These are phyloP conservation scores for Xylaria telfairii DNA, from an alignment of 495 filamentous ascomycete species.

Conservation along the genomic window DNA sequence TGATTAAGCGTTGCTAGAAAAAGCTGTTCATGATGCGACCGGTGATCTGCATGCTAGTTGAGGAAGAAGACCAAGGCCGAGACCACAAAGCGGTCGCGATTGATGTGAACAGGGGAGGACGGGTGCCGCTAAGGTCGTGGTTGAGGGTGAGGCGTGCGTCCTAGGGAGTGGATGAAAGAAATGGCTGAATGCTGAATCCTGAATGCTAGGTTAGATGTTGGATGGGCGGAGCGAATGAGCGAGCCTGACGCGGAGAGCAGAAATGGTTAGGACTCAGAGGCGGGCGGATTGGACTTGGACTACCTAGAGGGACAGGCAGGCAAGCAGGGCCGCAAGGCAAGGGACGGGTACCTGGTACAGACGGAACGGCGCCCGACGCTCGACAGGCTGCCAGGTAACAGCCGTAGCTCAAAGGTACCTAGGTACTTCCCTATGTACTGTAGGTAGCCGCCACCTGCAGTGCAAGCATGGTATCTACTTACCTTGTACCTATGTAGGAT, in stretches of 20 bases:
- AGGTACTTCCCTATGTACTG: too few species aligned
- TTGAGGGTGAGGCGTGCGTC: slow-evolving; percentile 6
- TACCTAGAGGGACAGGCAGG: not conserved
- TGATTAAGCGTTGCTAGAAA: slow-evolving; percentile 13
- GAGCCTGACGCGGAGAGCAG: slow-evolving; percentile 13
- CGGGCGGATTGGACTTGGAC: not conserved
- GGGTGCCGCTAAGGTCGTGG: not conserved
- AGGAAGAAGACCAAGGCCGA: not conserved
- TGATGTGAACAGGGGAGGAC: not conserved
- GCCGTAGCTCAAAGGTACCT: too few species aligned
- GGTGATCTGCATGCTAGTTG: slow-evolving; percentile 11
- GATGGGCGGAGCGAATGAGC: slow-evolving; percentile 7
- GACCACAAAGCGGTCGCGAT: slow-evolving; percentile 6
- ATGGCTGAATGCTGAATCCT: slow-evolving; percentile 14
- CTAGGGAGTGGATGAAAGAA: slow-evolving; percentile 18
- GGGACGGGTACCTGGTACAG: not conserved
- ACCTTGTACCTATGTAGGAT: too few species aligned
- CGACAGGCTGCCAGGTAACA: too few species aligned
- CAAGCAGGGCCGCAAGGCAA: not conserved
- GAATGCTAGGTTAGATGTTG: slow-evolving; percentile 12
- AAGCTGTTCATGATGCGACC: slow-evolving; percentile 7
- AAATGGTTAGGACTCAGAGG: not conserved
- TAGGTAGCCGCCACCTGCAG: too few species aligned
- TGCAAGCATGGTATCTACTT: too few species aligned
- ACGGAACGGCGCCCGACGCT: not conserved